Evolutionary conservation across 257 asterid species (phyloP).

Genomic region (Nicotiana noctiflora): DNA sequence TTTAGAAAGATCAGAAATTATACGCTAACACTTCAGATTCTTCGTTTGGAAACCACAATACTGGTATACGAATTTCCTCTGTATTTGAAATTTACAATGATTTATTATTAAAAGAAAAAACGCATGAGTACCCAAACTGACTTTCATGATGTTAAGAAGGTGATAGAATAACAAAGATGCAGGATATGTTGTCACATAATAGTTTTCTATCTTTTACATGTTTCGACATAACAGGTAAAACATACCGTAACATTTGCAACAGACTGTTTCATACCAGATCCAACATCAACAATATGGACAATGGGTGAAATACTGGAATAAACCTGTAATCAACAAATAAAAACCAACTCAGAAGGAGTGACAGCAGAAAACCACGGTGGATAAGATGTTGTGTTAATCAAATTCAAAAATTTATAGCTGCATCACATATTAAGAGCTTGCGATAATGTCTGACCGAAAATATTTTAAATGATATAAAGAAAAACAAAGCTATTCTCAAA

Average conservation of each 20-base stretch:
- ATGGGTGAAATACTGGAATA: slow-evolving; percentile 83
- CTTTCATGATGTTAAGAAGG: background rate
- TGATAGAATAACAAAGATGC: background rate
- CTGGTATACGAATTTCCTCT: background rate
- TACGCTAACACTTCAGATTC: background rate
- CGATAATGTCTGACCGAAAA: background rate
- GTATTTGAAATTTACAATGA: background rate
- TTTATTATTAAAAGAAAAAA: background rate
- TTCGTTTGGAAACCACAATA: background rate
- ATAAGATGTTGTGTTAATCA: background rate
- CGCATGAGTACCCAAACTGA: background rate
- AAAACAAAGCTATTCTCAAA: background rate
- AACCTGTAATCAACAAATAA: slow-evolving; percentile 37
- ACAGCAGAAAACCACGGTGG: background rate
- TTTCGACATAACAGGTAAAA: slow-evolving; percentile 14
- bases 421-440: background rate
- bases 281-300: slow-evolving; percentile 84
- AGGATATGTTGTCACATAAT: background rate
- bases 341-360: background rate
- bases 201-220: background rate
- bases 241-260: slow-evolving; percentile 78
- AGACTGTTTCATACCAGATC: slow-evolving; percentile 69
- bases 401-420: background rate
- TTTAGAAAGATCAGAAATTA: background rate
- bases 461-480: background rate